Conservation (phyloP, 768 basidiomycete species). For the Tephrocybe sp. region DNA sequence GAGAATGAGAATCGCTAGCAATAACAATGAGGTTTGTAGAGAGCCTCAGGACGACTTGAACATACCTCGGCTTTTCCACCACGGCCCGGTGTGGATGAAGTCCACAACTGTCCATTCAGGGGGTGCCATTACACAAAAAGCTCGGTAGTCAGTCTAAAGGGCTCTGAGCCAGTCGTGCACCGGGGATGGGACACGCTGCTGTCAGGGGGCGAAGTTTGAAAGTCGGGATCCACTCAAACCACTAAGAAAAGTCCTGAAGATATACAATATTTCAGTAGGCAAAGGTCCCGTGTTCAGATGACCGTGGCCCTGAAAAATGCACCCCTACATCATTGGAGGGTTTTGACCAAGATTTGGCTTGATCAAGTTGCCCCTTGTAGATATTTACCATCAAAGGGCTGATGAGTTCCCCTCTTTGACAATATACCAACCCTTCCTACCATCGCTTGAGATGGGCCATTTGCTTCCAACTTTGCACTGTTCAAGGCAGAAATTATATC, state of each 20-base stretch:
- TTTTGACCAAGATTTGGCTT: neutral
- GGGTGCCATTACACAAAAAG: constrained; percentile 23
- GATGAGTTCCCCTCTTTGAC: neutral
- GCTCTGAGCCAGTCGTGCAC: neutral
- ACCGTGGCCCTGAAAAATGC: constrained; percentile 1
- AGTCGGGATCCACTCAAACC: constrained; percentile 1
- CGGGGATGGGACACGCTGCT: neutral
- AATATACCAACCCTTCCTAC: neutral
- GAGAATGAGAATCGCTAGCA: constrained; percentile 52
- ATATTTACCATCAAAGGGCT: constrained; percentile 1
- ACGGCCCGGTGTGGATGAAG: constrained; percentile 57
- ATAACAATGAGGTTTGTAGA: neutral
- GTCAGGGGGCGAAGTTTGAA: neutral
- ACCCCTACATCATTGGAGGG: constrained; percentile 3
- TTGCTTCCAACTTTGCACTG: too few species aligned
- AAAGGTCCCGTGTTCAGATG: constrained; percentile 9
- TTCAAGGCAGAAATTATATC: too few species aligned
- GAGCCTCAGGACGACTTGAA: neutral
- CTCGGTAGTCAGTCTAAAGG: neutral
- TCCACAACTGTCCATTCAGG: constrained; percentile 58
- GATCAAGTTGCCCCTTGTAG: neutral
- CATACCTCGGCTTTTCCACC: constrained; percentile 64
- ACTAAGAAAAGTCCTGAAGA: neutral
- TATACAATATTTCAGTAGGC: constrained; percentile 1
- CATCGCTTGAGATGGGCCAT: too few species aligned